Base-by-base conservation (phyloP, 495 filamentous ascomycete species). In the Penicillium pulvis region DNA sequence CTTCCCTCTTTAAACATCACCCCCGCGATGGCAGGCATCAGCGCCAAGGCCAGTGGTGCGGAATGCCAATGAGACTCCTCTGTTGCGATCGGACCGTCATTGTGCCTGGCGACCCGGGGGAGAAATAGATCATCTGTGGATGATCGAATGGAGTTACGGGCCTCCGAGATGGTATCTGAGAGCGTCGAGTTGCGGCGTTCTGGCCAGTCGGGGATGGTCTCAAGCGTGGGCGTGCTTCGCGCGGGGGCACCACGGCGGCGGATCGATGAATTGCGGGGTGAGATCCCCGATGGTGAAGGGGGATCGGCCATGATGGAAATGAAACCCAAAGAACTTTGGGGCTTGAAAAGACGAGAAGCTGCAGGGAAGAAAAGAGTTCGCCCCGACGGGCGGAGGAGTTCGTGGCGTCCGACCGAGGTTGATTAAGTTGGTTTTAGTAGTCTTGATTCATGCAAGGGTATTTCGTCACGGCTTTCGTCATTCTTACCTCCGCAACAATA, bases 1-100 rank as follows among this genome's bases (percentile, higher is more conserved):
- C 87, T 86, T 4, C 94, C 94, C 74, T 96, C 89, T 48, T 87
- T 80, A 68, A 96, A 94, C 54, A 98, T 79, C 43, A 97, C 71
- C 0, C 93, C 94, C 1, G 85, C 93, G 16, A 96, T 60, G 0
- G 93, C 92, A 1, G 94, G 94, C 39, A 98, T 71, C 39, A 97
- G 77, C 2, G 90, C 92, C 61, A 97, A 85, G 0, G 83, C 85
- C 39, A 98, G 78, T 0, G 95, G 92, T 2, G 88, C 75, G 0
- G 84, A 90, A 61, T 93, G 84, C 86, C 90, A 94, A 66, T 82
- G 73, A 16, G 86, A 86, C 51, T 82, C 76, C 36, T 87, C 86
- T 14, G 66, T 60, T 31, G 64, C 47, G 16, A 60, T 12, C 36
- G 67, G 64, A 35, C 56, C 57, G 42, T 70, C 65, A 63, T 39